Base-by-base conservation (phyloP, 1,284 basidiomycete species). In the Ceratobasidium sp. region DNA sequence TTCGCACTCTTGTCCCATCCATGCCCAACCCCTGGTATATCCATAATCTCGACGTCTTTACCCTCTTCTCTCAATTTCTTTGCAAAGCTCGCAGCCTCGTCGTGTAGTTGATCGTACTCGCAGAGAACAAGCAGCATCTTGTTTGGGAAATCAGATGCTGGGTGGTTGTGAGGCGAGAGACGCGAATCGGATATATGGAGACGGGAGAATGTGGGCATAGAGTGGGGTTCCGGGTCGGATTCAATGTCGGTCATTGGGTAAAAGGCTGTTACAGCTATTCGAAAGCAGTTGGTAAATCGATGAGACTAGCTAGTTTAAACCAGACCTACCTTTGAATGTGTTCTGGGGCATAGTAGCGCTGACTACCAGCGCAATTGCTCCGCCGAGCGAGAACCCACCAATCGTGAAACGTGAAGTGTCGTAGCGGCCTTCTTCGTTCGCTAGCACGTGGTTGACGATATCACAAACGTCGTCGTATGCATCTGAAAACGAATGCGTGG, bases 371-470 rank as follows among this genome's bases (percentile, higher is more conserved):
- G 71, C 61, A 9, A 72, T 59, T 8, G 41, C 45, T 10, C 59
- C 71, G 16, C 71, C 71, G 32, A 61, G 8, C 10, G 61, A 58
- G 43, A 64, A 59, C 12, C 62, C 62, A 16, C 72, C 72, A 18
- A 59, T 59, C 14, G 61, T 50, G 8, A 67, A 16, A 4, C 62
- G 39, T 1, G 45, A 50, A 6, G 30, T 58, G 23, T 67, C 62
- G 28, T 48, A 73, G 23, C 50, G 21, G 5, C 41, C 62, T 18
- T 57, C 26, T 28, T 23, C 14, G 41, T 73, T 67, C 3, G 39
- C 50, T 36, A 58, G 32, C 10, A 48, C 59, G n/a, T 65, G 43
- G 14, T 26, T 30, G 16, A 73, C 41, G n/a, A 64, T 36, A 39
- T 45, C 43, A n/a, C 43, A 45, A 10, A 45, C 18, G 32, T 67